Evolutionary conservation across 2,329 filamentous ascomycete species (phyloP).

Genomic region (Exserohilum rostratum): DNA sequence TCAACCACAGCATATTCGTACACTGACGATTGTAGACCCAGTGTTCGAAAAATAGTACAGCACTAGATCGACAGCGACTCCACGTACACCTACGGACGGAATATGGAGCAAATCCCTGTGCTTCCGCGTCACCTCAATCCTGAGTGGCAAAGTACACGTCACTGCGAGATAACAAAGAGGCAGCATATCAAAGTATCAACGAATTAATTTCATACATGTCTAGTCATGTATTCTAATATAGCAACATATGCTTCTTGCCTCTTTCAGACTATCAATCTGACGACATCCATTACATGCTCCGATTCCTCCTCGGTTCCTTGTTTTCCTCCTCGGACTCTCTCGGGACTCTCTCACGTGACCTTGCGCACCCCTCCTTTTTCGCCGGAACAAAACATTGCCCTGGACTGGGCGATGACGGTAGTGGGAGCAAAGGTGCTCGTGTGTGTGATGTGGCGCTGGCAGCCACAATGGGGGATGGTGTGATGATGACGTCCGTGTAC

Average conservation of each 20-base stretch:
- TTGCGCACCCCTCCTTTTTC: background rate
- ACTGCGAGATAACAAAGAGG: background rate
- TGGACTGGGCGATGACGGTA: background rate
- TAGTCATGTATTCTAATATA: background rate
- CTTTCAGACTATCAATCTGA: background rate
- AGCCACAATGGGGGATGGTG: slow-evolving; percentile 1
- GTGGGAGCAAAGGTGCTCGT: background rate
- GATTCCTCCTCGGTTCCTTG: background rate
- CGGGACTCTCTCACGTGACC: background rate
- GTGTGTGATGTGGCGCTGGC: background rate
- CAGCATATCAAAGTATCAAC: background rate
- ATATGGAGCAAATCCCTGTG: too few relatives aligned
- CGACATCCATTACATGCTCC: background rate
- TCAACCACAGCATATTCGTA: too few relatives aligned
- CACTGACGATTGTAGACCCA: too few relatives aligned
- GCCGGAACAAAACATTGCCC: background rate
- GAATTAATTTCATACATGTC: background rate
- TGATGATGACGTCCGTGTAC: slow-evolving; percentile 8
- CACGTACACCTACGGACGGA: too few relatives aligned
- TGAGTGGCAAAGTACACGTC: background rate
- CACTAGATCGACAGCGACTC: too few relatives aligned
- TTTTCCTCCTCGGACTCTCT: background rate
- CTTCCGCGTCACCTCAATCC: background rate
- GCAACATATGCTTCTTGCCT: background rate
- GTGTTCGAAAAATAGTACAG: too few relatives aligned